Evolutionary conservation across 139 green algal species (phyloP).

Genomic region (Tetradesmus lagerheimii): DNA sequence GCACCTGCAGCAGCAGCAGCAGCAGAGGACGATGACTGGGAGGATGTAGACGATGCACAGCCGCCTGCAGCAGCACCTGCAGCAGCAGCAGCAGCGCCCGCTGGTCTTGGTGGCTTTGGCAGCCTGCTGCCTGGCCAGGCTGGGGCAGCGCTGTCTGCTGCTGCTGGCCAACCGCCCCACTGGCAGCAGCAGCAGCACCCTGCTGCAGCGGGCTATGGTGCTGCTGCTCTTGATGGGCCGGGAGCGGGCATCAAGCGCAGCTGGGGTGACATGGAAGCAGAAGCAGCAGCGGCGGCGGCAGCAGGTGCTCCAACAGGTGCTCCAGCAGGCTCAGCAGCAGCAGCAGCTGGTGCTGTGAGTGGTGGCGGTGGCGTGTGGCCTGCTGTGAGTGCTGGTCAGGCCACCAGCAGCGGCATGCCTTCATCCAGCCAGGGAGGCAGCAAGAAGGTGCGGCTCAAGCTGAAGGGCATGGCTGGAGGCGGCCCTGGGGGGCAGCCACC

Average conservation of each 20-base stretch:
- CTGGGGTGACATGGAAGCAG: not conserved
- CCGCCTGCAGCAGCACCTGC: constrained; percentile 4
- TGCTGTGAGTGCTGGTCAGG: not conserved
- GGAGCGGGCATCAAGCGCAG: not conserved
- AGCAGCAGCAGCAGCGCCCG: not conserved
- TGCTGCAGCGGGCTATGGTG: not conserved
- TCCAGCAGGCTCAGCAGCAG: too few species aligned
- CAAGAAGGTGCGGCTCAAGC: constrained; percentile 14
- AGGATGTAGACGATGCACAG: constrained; percentile 30
- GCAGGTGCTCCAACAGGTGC: not conserved
- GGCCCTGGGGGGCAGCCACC: not conserved
- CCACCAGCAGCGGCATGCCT: constrained; percentile 32
- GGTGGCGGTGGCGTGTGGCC: not conserved
- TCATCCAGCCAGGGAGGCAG: constrained; percentile 9
- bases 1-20: not conserved
- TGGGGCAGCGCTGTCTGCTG: not conserved
- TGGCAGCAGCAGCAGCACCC: constrained; percentile 3
- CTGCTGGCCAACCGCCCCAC: not conserved
- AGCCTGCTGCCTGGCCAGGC: not conserved
- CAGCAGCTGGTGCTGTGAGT: not conserved
- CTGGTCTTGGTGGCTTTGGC: not conserved
- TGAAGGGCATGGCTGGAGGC: constrained; percentile 11
- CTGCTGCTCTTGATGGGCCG: not conserved
- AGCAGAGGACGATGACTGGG: not conserved
- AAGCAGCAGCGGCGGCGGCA: not conserved